phyloP scores from a whole-genome alignment of 148 eudicot genomes.

The Vaccinium corymbosum region DNA sequence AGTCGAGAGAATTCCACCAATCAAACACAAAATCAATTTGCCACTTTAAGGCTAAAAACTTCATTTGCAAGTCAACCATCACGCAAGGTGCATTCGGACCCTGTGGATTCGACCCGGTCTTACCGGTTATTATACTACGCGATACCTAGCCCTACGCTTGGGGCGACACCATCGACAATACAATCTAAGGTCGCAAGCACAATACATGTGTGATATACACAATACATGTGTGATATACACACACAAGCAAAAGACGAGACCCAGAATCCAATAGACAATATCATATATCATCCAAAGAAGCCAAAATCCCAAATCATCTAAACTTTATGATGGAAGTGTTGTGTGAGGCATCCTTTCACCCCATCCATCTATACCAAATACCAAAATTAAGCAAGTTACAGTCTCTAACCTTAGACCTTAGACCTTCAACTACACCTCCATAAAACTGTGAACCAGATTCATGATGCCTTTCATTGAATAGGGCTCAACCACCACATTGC shows the following conservation, averaged over 20 bases:
- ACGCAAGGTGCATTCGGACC: too few species aligned
- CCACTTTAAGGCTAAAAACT: too few species aligned
- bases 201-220: too few species aligned
- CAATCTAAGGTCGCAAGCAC: too few species aligned
- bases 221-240: background rate
- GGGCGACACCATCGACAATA: too few species aligned
- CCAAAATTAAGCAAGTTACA: background rate
- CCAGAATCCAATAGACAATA: background rate
- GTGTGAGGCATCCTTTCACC: conserved; percentile 4
- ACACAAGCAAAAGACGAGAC: background rate
- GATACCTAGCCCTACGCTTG: too few species aligned
- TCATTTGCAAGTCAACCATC: too few species aligned
- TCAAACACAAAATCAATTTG: too few species aligned
- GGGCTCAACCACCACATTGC: background rate
- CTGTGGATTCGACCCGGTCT: too few species aligned
- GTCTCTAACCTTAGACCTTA: background rate
- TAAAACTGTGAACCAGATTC: background rate
- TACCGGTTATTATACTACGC: too few species aligned
- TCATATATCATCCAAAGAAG: background rate
- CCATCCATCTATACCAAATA: background rate
- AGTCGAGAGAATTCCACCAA: too few species aligned
- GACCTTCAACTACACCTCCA: background rate
- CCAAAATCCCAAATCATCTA: background rate
- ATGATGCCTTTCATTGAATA: background rate
- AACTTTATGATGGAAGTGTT: background rate